These are phyloP conservation scores for Rhododendron kiyosumense DNA, from an alignment of 148 eudicot species.

Conservation along the genomic window DNA sequence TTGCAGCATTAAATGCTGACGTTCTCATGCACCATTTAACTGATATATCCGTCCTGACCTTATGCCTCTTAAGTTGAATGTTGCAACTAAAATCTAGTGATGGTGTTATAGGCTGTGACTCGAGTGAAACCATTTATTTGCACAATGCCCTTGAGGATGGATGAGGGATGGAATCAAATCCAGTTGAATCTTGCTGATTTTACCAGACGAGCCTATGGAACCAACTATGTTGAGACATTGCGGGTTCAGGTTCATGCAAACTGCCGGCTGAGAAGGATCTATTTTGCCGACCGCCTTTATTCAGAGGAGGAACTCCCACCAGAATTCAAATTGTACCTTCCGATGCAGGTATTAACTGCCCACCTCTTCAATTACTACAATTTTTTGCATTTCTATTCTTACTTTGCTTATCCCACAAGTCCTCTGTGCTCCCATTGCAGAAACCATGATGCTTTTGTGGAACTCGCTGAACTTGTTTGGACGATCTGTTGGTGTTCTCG, in stretches of 20 bases:
- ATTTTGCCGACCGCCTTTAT: slow-evolving; percentile 92
- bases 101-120: slow-evolving; percentile 59
- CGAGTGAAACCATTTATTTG: slow-evolving; percentile 96
- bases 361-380: neutral
- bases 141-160: slow-evolving; percentile 98
- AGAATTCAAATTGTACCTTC: slow-evolving; percentile 93
- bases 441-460: slow-evolving; percentile 4
- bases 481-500: neutral
- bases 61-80: neutral
- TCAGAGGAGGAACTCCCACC: slow-evolving; percentile 99
- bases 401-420: neutral
- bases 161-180: slow-evolving; percentile 99
- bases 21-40: neutral
- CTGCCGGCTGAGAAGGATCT: slow-evolving; percentile 87
- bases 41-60: neutral
- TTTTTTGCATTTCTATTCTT: neutral
- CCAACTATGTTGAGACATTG: slow-evolving; percentile 91
- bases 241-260: slow-evolving; percentile 98
- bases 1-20: neutral
- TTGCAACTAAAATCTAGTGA: slow-evolving; percentile 8
- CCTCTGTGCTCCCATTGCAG: neutral
- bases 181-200: slow-evolving; percentile 91
- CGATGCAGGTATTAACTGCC: slow-evolving; percentile 61
- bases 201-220: slow-evolving; percentile 95
- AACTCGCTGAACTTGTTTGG: neutral